Evolutionary conservation across 768 basidiomycete species (phyloP).

Genomic region (Porphyrellus cyaneotinctus): DNA sequence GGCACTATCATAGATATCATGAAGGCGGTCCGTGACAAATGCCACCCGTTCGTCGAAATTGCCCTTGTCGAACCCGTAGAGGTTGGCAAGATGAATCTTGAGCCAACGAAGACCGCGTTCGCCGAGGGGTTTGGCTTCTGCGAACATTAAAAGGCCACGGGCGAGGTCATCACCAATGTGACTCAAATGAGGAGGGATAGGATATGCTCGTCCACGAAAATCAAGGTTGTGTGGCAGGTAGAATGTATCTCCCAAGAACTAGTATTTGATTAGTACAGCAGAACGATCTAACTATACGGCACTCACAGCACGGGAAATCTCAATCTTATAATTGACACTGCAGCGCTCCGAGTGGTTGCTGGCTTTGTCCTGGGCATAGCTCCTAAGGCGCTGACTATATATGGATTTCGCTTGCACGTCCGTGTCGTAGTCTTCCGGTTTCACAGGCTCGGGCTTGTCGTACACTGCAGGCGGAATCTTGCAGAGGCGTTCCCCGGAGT

Average conservation of each 20-base stretch:
- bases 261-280: not conserved
- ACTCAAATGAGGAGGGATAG: constrained; percentile 91
- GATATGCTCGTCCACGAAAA: constrained; percentile 96
- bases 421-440: constrained; percentile 38
- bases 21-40: constrained; percentile 69
- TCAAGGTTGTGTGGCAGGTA: constrained; percentile 96
- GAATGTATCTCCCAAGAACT: constrained; percentile 86
- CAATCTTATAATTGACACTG: constrained; percentile 92
- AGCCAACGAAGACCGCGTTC: constrained; percentile 87
- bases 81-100: constrained; percentile 90
- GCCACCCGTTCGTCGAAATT: constrained; percentile 88
- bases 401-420: constrained; percentile 54
- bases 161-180: constrained; percentile 95
- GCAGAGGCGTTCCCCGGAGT: constrained; percentile 72
- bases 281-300: not conserved
- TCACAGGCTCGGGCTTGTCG: constrained; percentile 61
- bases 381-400: constrained; percentile 54
- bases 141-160: constrained; percentile 83
- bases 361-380: constrained; percentile 55
- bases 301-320: constrained; percentile 87
- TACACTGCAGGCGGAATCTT: constrained; percentile 78
- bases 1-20: constrained; percentile 80
- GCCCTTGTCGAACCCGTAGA: constrained; percentile 93
- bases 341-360: constrained; percentile 91
- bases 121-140: constrained; percentile 73